Evolutionary conservation across 1,284 basidiomycete genomes (phyloP), one percentile per base, ranked within the genome.

Genomic region (Leccinum subrobustum): DNA sequence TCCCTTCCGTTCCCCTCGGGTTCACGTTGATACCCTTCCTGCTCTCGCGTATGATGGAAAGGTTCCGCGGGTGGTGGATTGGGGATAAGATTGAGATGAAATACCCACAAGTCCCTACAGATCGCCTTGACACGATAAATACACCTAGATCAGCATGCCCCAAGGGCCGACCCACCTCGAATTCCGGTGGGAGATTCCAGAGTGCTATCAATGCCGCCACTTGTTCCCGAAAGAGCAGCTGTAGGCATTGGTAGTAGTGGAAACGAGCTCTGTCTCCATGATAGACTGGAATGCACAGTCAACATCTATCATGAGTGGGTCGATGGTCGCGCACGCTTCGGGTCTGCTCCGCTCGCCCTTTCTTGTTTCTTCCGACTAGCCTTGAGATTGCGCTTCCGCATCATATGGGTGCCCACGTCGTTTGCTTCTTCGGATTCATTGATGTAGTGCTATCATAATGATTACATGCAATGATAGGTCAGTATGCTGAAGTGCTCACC

Each of bases 91-190:
- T 81, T 79, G 1, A 96, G 78, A 73, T 94, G 84, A 20, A 94
- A 78, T 1, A 86, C 80, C 93, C 94, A 95, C 27, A 93, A 67
- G 68, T 96, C 93, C 63, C 88, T 82, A 66, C 91, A 93, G 51
- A 93, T 77, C 33, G 82, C 76, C 93, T 95, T 23, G 60, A 33
- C 33, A 20, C 31, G n/a, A 50, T 64, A 33, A 48, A 62, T 7
- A 57, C 48, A 20, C 59, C 14, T 31, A 62, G 56, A 51, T 27
- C n/a, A 42, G 29, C 37, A 35, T 58, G 59, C 8, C 6, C 3
- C 33, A 20, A 48, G 42, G 53, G 23, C 18, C 25, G 29, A 70
- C 80, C 55, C 57, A 92, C 93, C 83, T 95, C 93, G 64, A 92
- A 91, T 62, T 91, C 88, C 0, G 82, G 73, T 6, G 93, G 92